These are phyloP conservation scores for Ilyonectria robusta DNA, from an alignment of 2,329 filamentous ascomycete genomes.

Conservation along the genomic window DNA sequence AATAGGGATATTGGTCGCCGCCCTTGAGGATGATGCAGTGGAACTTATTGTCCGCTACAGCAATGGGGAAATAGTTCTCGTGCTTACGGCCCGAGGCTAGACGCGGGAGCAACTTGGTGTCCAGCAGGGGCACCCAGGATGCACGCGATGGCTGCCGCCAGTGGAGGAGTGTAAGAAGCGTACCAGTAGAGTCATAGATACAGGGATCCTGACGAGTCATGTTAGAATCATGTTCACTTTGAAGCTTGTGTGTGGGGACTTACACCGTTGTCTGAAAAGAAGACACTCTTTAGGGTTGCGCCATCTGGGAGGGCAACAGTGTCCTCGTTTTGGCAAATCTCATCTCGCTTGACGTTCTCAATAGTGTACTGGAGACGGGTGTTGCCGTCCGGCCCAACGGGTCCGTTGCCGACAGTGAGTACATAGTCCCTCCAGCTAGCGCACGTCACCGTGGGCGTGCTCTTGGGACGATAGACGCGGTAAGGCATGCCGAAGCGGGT, in stretches of 20 bases:
- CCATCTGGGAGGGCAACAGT: conserved; percentile 86
- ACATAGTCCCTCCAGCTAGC: conserved; percentile 96
- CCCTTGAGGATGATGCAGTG: conserved; percentile 99
- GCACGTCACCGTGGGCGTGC: conserved; percentile 89
- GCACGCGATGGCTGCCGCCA: conserved; percentile 91
- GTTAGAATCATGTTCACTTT: conserved; percentile 19
- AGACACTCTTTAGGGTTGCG: conserved; percentile 82
- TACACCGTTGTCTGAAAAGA: conserved; percentile 93
- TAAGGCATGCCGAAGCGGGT: conserved; percentile 93
- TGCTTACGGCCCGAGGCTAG: conserved; percentile 87
- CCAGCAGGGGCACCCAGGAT: conserved; percentile 91
- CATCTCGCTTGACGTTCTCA: conserved; percentile 93
- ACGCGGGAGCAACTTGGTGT: conserved; percentile 87
- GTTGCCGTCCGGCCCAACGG: conserved; percentile 82
- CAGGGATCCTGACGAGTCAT: conserved; percentile 79
- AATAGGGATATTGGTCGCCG: conserved; percentile 92
- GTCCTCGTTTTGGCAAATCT: conserved; percentile 95
- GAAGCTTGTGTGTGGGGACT: conserved; percentile 50
- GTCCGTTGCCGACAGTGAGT: conserved; percentile 94
- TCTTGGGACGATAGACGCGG: conserved; percentile 92
- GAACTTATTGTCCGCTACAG: conserved; percentile 91
- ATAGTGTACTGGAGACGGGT: conserved; percentile 90
- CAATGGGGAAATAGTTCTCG: conserved; percentile 95
- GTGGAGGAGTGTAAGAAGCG: conserved; percentile 88
- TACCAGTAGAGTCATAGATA: conserved; percentile 94